phyloP scores from a whole-genome alignment of 345 rosid genomes.

The Eucalyptus curtisii region DNA sequence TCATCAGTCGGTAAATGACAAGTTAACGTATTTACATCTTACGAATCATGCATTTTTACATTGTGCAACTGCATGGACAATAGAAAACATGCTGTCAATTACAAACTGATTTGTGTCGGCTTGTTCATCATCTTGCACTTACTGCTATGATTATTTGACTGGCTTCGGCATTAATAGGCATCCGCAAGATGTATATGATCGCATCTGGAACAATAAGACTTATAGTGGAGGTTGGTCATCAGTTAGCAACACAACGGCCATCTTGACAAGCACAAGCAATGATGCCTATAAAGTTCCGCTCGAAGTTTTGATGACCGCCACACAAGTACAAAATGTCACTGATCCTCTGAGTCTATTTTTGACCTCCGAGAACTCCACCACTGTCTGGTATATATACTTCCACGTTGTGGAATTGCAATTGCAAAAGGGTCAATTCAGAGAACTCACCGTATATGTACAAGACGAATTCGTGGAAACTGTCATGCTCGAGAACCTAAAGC shows the following conservation, averaged over 20 bases:
- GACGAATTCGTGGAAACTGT: not conserved
- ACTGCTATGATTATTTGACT: not conserved
- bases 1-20: not conserved
- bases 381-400: not conserved
- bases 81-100: not conserved
- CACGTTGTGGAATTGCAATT: slow-evolving; percentile 10
- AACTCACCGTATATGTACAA: not conserved
- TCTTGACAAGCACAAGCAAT: not conserved
- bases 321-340: not conserved
- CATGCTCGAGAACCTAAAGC: not conserved
- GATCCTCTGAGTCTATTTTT: rapidly evolving
- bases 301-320: not conserved
- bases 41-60: not conserved
- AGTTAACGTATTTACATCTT: not conserved
- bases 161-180: not conserved
- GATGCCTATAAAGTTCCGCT: not conserved
- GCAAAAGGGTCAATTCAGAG: not conserved
- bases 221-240: too few species aligned
- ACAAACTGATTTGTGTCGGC: not conserved
- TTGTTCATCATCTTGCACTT: not conserved
- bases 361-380: not conserved
- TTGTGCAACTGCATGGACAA: not conserved
- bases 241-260: not conserved
- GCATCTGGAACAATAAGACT: not conserved
- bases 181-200: not conserved